Conservation (phyloP, 345 rosid genomes). For the Angophora floribunda region DNA sequence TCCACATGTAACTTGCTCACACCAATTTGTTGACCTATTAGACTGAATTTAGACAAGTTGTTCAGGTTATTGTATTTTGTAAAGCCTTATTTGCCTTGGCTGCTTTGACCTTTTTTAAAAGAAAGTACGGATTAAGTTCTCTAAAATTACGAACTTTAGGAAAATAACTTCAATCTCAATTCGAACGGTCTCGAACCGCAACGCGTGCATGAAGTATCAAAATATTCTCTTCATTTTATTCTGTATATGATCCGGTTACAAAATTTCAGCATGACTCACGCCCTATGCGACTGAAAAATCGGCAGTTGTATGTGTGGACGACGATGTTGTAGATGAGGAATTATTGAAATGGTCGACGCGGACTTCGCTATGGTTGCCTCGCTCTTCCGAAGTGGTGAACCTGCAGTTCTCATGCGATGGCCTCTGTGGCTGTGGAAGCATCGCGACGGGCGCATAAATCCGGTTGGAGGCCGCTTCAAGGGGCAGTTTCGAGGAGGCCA, state of each 20-base stretch:
- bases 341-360: neutral
- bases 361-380: neutral
- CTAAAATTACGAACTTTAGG: neutral
- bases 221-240: neutral
- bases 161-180: neutral
- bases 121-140: neutral
- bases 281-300: neutral
- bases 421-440: neutral
- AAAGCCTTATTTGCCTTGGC: neutral
- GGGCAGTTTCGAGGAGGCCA: neutral
- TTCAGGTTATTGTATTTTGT: neutral
- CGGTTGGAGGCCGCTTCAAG: neutral
- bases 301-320: neutral
- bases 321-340: neutral
- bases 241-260: neutral
- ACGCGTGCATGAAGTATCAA: neutral
- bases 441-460: neutral
- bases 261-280: neutral
- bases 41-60: neutral
- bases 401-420: neutral
- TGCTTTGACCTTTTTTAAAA: neutral
- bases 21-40: neutral
- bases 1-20: neutral
- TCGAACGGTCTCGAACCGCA: neutral
- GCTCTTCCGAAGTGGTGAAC: neutral